phyloP scores from a whole-genome alignment of 495 filamentous ascomycete genomes.

The Hypoxylon cercidicola region DNA sequence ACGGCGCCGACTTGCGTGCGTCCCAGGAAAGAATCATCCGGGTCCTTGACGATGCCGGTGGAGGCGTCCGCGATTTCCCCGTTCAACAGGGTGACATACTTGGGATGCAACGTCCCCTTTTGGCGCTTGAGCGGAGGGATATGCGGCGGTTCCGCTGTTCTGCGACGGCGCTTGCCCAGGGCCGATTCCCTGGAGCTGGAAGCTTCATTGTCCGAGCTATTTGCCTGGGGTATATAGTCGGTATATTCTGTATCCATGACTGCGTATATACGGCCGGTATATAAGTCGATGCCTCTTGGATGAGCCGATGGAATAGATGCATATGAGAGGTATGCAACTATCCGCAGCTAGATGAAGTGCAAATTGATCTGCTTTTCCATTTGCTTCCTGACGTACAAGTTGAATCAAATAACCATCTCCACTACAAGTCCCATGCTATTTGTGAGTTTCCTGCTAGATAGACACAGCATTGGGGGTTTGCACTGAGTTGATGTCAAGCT shows the following conservation, averaged over 20 bases:
- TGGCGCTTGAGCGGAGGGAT: conserved; percentile 45
- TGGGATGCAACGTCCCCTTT: conserved; percentile 55
- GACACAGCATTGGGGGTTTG: too few species aligned
- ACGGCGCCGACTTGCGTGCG: conserved; percentile 72
- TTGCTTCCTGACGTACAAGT: too few species aligned
- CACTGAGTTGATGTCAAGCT: too few species aligned
- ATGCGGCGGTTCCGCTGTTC: conserved; percentile 1
- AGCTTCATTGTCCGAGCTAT: background rate
- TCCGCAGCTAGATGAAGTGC: conserved; percentile 11
- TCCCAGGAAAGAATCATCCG: conserved; percentile 26
- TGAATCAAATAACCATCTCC: background rate
- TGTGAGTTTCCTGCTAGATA: too few species aligned
- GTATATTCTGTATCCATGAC: conserved; percentile 19
- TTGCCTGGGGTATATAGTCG: conserved; percentile 1
- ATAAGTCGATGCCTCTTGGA: background rate
- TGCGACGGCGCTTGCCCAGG: conserved; percentile 19
- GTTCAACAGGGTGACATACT: conserved; percentile 71
- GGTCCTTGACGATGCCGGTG: conserved; percentile 38
- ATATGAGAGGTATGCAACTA: conserved; percentile 32
- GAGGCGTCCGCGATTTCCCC: conserved; percentile 60
- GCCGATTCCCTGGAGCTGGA: background rate
- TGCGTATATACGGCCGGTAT: background rate
- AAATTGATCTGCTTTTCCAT: background rate
- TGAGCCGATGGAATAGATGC: background rate
- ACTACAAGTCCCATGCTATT: background rate